These are phyloP conservation scores for Verticillium tricorpus DNA, from an alignment of 2,329 filamentous ascomycete genomes.

Conservation along the genomic window DNA sequence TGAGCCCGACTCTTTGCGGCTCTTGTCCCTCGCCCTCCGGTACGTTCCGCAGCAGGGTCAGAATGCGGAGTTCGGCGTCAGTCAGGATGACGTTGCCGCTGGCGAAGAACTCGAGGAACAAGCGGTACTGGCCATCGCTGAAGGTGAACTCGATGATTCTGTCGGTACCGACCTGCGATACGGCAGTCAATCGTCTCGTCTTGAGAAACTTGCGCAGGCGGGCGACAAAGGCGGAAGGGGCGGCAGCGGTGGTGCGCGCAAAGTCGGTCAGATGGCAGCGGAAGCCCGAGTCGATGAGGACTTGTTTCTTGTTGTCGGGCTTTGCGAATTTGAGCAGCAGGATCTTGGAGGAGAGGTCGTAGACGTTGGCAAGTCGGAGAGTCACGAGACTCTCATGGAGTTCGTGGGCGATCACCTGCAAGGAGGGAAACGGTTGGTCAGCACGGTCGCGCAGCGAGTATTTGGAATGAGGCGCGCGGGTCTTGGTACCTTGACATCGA, in stretches of 20 bases:
- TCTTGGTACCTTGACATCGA: constrained; percentile 62
- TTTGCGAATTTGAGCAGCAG: constrained; percentile 94
- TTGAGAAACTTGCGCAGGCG: constrained; percentile 84
- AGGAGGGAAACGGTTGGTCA: constrained; percentile 6
- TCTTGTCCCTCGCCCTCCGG: constrained; percentile 80
- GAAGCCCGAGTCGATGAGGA: constrained; percentile 92
- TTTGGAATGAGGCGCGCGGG: background rate
- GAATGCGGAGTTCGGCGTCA: constrained; percentile 75
- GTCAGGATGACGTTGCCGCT: constrained; percentile 93
- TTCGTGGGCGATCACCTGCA: constrained; percentile 88
- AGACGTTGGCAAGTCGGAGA: constrained; percentile 86
- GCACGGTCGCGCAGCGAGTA: background rate
- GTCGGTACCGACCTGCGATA: constrained; percentile 87
- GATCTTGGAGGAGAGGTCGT: constrained; percentile 93
- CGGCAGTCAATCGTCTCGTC: constrained; percentile 74
- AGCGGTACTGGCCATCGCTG: constrained; percentile 80
- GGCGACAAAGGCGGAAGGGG: constrained; percentile 80
- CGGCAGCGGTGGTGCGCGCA: constrained; percentile 76
- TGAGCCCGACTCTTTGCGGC: constrained; percentile 69
- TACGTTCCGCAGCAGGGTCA: constrained; percentile 77
- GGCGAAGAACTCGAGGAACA: constrained; percentile 95
- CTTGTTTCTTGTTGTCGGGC: constrained; percentile 80
- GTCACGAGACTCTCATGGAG: constrained; percentile 71
- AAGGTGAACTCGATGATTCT: constrained; percentile 89
- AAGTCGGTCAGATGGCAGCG: constrained; percentile 93